Evolutionary conservation across 2,329 filamentous ascomycete genomes (phyloP).

Genomic region (Diplodia scrobiculata): DNA sequence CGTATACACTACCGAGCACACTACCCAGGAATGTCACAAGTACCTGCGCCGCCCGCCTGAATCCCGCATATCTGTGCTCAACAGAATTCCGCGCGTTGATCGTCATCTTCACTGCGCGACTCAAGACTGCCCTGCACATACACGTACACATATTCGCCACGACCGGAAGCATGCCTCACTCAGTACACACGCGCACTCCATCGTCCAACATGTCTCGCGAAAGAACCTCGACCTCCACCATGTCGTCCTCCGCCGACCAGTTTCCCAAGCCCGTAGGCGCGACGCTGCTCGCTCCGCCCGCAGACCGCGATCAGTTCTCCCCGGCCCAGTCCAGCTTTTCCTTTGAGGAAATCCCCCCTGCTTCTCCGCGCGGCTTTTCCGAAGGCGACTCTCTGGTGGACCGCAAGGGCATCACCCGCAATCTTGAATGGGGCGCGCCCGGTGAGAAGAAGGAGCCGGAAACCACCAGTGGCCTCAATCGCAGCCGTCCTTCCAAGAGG

Average conservation of each 20-base stretch:
- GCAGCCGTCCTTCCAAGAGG: constrained; percentile 38
- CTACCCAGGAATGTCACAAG: constrained; percentile 17
- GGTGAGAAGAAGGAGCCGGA: constrained; percentile 33
- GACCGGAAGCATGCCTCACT: constrained; percentile 41
- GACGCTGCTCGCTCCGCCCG: constrained; percentile 38
- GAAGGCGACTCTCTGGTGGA: constrained; percentile 32
- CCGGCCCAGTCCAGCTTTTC: constrained; percentile 45
- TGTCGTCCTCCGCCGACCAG: constrained; percentile 39
- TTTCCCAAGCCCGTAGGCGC: constrained; percentile 43
- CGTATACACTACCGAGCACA: constrained; percentile 6
- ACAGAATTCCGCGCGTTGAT: constrained; percentile 20
- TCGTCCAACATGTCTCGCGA: constrained; percentile 41
- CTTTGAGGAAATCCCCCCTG: constrained; percentile 40
- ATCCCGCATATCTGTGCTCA: neutral
- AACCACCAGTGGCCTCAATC: neutral
- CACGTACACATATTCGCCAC: constrained; percentile 12
- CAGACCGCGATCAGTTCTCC: constrained; percentile 38
- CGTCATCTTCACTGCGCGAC: constrained; percentile 1
- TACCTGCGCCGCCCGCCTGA: neutral
- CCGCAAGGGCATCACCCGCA: constrained; percentile 31
- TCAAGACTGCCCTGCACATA: neutral
- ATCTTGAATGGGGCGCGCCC: constrained; percentile 34
- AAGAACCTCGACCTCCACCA: constrained; percentile 37
- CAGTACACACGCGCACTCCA: constrained; percentile 38
- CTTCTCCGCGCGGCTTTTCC: constrained; percentile 34